A percentile compares a stretch with the other conserved stretches of the same genome.
Evolutionary conservation across 257 asterid genomes (phyloP).

Genomic region (Jacaranda mimosifolia): DNA sequence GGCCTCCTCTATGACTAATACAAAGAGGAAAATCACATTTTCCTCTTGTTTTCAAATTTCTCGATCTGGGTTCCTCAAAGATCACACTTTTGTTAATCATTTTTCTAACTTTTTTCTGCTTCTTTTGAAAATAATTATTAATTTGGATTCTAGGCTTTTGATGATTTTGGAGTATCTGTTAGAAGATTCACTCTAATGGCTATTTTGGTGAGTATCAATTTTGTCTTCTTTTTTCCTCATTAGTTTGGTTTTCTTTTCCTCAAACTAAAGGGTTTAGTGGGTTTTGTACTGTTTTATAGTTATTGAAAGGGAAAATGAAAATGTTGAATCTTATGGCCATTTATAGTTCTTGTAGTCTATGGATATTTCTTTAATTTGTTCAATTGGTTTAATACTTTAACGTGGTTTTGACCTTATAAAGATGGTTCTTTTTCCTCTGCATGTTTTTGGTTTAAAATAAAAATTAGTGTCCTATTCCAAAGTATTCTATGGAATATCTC

Average conservation of each 20-base stretch:
- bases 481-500: not conserved
- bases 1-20: not conserved
- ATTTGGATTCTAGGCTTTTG: not conserved
- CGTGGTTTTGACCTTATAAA: not conserved
- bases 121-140: not conserved
- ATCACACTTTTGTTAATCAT: slow-evolving; percentile 17
- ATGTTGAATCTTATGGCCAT: slow-evolving; percentile 8
- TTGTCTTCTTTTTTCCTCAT: too few relatives aligned
- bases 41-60: slow-evolving; percentile 27
- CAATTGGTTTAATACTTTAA: slow-evolving; percentile 7
- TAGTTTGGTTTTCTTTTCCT: too few relatives aligned
- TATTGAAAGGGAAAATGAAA: not conserved
- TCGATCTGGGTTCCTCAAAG: slow-evolving; percentile 38
- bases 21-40: not conserved
- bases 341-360: not conserved
- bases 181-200: slow-evolving; percentile 18
- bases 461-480: not conserved
- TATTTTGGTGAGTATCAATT: slow-evolving; percentile 32
- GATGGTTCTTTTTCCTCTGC: slow-evolving; percentile 26
- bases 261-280: slow-evolving; percentile 4
- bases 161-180: not conserved
- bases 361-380: slow-evolving; percentile 36
- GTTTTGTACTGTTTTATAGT: slow-evolving; percentile 13
- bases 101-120: not conserved
- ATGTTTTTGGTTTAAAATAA: slow-evolving; percentile 18